phyloP scores from a whole-genome alignment of 495 filamentous ascomycete genomes.

The Penicillium tannophilum region DNA sequence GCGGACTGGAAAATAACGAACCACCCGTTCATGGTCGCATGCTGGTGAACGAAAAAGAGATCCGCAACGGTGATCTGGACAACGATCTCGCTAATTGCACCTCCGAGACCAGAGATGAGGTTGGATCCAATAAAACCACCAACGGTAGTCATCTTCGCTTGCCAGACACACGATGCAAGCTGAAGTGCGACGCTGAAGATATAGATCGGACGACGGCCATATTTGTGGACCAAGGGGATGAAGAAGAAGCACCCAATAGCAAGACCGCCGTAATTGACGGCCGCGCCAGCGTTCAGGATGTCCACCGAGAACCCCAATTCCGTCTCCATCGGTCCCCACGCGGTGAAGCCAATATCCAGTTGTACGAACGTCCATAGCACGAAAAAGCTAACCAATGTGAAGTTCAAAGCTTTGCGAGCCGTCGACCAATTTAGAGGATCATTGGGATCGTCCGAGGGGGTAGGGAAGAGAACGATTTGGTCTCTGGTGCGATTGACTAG shows the following conservation, averaged over 20 bases:
- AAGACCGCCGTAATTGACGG: constrained; percentile 38
- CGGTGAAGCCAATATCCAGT: constrained; percentile 41
- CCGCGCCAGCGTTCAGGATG: constrained; percentile 41
- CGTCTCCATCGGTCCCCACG: constrained; percentile 41
- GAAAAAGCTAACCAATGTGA: constrained; percentile 41
- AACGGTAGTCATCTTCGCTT: constrained; percentile 31
- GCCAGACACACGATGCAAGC: constrained; percentile 41
- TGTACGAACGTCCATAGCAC: constrained; percentile 40
- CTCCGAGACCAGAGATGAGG: constrained; percentile 35
- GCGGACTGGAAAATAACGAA: constrained; percentile 37
- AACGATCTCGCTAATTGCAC: constrained; percentile 44
- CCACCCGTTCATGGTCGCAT: constrained; percentile 41
- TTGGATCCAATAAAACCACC: constrained; percentile 38
- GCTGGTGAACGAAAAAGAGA: constrained; percentile 53
- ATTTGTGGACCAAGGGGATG: constrained; percentile 50
- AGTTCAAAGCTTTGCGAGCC: constrained; percentile 40
- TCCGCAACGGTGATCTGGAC: constrained; percentile 52
- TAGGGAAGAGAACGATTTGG: constrained; percentile 27
- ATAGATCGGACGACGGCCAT: constrained; percentile 48
- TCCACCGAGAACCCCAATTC: constrained; percentile 40
- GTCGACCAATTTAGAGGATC: constrained; percentile 37
- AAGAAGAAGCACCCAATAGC: constrained; percentile 45
- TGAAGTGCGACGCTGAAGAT: constrained; percentile 38
- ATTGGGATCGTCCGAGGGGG: constrained; percentile 31
- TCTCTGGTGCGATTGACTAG: constrained; percentile 25